A percentile compares a stretch with the other conserved stretches of the same genome.
Evolutionary conservation across 2,329 filamentous ascomycete genomes (phyloP).

Genomic region (Aspergillus sp.): DNA sequence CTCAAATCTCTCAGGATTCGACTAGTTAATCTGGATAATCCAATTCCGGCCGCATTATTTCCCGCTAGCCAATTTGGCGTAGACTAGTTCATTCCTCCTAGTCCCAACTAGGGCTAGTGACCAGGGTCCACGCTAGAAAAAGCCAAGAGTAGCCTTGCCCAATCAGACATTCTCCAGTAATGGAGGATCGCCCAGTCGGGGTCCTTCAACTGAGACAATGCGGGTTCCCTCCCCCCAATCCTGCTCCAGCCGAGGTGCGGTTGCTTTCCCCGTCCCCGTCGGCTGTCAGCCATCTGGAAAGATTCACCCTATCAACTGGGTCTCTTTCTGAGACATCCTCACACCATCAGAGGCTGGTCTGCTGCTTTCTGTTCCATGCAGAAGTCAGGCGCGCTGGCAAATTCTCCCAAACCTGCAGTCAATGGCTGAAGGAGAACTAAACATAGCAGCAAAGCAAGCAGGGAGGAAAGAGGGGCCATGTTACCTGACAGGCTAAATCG

Average conservation of each 20-base stretch:
- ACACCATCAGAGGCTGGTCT: background rate
- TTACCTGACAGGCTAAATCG: background rate
- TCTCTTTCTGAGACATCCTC: constrained; percentile 2
- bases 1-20: too few relatives aligned
- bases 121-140: constrained; percentile 24
- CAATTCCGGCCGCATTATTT: constrained; percentile 2
- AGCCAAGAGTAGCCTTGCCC: constrained; percentile 22
- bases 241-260: background rate
- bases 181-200: background rate
- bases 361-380: background rate
- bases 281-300: background rate
- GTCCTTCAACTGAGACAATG: constrained; percentile 17
- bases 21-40: background rate
- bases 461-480: background rate
- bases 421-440: background rate
- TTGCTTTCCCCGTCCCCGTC: background rate
- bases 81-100: background rate
- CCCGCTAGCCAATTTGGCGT: background rate
- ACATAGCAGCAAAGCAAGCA: constrained; percentile 3
- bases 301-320: too few relatives aligned
- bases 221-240: background rate
- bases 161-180: constrained; percentile 8
- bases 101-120: background rate
- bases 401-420: background rate
- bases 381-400: background rate